Percentiles rank a stretch among this genome's conserved stretches.
Evolutionary conservation across 192 early-diverging fungal genomes (phyloP).

Genomic region (Backusella australiensis): DNA sequence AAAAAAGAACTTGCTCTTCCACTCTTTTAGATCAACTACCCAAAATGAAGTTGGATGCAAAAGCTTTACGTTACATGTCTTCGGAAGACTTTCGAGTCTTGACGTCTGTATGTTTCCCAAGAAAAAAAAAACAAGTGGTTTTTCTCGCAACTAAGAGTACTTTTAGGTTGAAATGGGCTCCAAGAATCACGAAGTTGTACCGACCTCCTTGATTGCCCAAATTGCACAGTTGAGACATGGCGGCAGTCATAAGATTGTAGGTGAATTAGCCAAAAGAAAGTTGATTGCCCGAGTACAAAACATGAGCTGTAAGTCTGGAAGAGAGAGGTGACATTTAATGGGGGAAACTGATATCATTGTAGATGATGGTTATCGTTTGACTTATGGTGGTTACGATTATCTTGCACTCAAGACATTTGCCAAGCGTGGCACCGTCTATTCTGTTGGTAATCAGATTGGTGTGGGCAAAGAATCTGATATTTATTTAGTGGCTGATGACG

Average conservation of each 20-base stretch:
- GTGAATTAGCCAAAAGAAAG: slow-evolving; percentile 87
- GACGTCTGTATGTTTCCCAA: slow-evolving; percentile 66
- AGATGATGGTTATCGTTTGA: slow-evolving; percentile 96
- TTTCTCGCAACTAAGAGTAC: background rate
- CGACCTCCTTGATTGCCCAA: slow-evolving; percentile 86
- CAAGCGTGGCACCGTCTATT: slow-evolving; percentile 82
- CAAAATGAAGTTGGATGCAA: slow-evolving; percentile 93
- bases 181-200: slow-evolving; percentile 98
- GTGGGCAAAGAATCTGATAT: slow-evolving; percentile 99
- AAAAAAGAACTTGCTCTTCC: background rate
- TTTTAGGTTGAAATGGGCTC: slow-evolving; percentile 90
- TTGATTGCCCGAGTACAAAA: slow-evolving; percentile 85
- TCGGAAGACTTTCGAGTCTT: slow-evolving; percentile 94
- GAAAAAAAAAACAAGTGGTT: background rate
- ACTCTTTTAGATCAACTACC: too few species aligned
- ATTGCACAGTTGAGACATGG: slow-evolving; percentile 90
- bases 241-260: slow-evolving; percentile 80
- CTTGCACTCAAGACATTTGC: slow-evolving; percentile 92
- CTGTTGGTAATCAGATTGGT: slow-evolving; percentile 99
- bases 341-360: too few species aligned
- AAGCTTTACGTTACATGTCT: slow-evolving; percentile 91
- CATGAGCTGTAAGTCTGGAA: slow-evolving; percentile 59
- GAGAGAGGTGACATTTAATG: too few species aligned
- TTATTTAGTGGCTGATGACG: slow-evolving; percentile 93
- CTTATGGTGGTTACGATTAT: slow-evolving; percentile 99